Evolutionary conservation across 768 basidiomycete genomes (phyloP).

Genomic region (Infundibulicybe gibba): DNA sequence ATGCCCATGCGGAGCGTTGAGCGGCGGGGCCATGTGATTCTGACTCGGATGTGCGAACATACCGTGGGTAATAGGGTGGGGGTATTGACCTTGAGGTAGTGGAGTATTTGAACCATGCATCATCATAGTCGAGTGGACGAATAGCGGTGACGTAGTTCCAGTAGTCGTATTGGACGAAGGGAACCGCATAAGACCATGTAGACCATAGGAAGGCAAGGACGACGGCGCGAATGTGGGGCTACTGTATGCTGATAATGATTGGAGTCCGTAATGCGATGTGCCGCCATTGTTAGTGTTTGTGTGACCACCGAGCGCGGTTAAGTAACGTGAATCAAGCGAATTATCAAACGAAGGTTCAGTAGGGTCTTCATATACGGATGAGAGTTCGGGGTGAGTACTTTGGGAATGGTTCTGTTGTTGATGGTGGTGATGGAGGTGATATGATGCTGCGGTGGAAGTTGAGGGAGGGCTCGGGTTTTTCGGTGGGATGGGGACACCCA

Average conservation of each 20-base stretch:
- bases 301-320: too few species aligned
- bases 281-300: too few species aligned
- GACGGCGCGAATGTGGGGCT: constrained; percentile 59
- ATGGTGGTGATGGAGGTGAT: constrained; percentile 35
- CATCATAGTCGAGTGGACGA: too few species aligned
- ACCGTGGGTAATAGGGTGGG: too few species aligned
- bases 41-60: too few species aligned
- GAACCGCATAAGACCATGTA: constrained; percentile 51
- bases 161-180: constrained; percentile 29
- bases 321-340: constrained; percentile 20
- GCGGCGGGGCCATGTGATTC: too few species aligned
- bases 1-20: too few species aligned
- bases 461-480: constrained; percentile 28
- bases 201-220: constrained; percentile 69
- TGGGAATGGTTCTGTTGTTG: constrained; percentile 8
- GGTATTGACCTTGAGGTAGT: too few species aligned
- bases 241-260: constrained; percentile 36
- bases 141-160: constrained; percentile 34
- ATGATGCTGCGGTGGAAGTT: constrained; percentile 43
- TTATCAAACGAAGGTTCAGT: constrained; percentile 31
- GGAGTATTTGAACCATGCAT: too few species aligned
- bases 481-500: constrained; percentile 34
- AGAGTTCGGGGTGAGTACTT: constrained; percentile 34
- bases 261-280: constrained; percentile 20
- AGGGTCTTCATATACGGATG: constrained; percentile 44